Base-by-base conservation (phyloP, 2,329 filamentous ascomycete genomes). In the Teratosphaeria pseudoeucalypti region DNA sequence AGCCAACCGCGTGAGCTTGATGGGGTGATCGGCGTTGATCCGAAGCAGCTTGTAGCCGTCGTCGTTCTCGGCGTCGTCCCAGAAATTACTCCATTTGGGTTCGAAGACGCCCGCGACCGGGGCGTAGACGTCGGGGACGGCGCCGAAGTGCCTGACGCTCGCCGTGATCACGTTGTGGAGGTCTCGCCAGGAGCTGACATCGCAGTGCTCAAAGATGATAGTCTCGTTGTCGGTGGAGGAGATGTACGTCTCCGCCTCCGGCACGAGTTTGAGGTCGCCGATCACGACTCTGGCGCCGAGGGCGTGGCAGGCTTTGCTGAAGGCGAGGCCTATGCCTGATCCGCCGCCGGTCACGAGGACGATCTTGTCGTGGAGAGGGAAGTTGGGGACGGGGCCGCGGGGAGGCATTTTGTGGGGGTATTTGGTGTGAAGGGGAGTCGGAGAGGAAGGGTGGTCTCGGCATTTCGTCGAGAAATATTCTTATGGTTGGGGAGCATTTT, bases 1-100 rank as follows among this genome's bases (percentile, higher is more conserved):
- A 7, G 71, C 73, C 34, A 76, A 72, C 2, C 74, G 64, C 0
- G 74, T 70, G n/a, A 76, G 65, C 59, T 76, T 75, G 32, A 75
- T 68, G 2, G 73, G 73, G 60, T 76, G 74, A 54, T 69, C 68
- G 19, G 71, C 60, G 61, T 76, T 75, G 63, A 75, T 72, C 6
- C 67, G 64, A 32, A 76, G 57, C 3, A 63, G 52, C 16, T 63
- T 61, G 63, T 74, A 75, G 34, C 70, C 66, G 19, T 72, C 67
- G 3, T 66, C 63, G 29, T 32, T 32, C 60, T 75, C 73, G 3
- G 65, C 66, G 64, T 76, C 73, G 52, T 72, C 61, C 69, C 72
- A 72, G 65, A 74, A 75, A 54, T 71, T 72, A 14, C 56, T 60
- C 61, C 65, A 65, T 62, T 70, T 67, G 5, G 72, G 72, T 58